Evolutionary conservation across 345 rosid genomes (phyloP).

Genomic region (Syzygium jambos): DNA sequence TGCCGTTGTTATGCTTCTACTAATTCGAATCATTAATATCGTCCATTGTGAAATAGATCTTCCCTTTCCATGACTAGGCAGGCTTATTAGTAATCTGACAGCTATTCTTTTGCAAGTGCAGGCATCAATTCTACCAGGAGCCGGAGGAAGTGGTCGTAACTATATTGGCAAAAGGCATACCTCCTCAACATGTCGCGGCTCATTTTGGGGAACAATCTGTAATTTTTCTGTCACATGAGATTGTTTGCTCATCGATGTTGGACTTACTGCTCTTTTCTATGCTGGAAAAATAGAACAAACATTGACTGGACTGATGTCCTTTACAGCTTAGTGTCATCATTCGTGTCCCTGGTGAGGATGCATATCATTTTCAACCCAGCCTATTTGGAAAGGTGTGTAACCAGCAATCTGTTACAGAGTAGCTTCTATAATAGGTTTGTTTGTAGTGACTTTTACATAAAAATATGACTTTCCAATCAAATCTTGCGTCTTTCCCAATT

Average conservation of each 20-base stretch:
- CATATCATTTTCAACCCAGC: conserved; percentile 69
- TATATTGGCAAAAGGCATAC: conserved; percentile 77
- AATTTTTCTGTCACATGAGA: no score
- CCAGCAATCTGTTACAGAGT: no score
- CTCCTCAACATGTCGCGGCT: conserved; percentile 34
- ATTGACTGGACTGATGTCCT: neutral
- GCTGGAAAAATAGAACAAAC: no score
- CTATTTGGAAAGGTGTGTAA: conserved; percentile 70
- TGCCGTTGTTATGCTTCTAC: no score
- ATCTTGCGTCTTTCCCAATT: no score
- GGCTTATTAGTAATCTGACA: neutral
- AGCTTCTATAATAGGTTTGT: no score
- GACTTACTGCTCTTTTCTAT: no score
- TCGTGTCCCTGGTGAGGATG: conserved; percentile 59
- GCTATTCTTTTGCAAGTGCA: conserved; percentile 10
- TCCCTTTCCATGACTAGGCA: neutral
- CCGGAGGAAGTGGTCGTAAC: conserved; percentile 87
- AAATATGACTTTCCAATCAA: no score
- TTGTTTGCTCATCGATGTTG: no score
- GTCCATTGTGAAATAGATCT: neutral
- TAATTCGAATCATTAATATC: neutral
- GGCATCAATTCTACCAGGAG: conserved; percentile 86
- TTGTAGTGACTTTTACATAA: no score
- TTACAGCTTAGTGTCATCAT: conserved; percentile 70
- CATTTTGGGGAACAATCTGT: conserved; percentile 12